These are phyloP conservation scores for Tribonema minus DNA, from an alignment of 108 stramenopile species.

Conservation along the genomic window DNA sequence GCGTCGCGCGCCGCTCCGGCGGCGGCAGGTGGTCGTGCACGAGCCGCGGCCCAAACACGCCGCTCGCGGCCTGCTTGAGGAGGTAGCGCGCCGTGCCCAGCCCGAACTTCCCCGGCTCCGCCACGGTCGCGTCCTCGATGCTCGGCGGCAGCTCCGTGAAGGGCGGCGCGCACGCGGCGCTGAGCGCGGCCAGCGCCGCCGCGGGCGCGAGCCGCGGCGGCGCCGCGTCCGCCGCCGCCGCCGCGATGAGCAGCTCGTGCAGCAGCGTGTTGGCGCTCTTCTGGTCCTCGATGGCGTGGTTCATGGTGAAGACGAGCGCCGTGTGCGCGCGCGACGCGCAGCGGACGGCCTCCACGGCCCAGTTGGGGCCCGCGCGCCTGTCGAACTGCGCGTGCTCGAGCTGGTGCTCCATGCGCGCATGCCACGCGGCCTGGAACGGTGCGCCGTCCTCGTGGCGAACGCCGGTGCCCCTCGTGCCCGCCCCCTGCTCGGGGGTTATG, in stretches of 20 bases:
- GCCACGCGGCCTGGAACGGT: conserved; percentile 19
- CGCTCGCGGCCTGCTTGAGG: too few relatives aligned
- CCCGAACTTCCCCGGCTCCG: too few relatives aligned
- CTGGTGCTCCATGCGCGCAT: conserved; percentile 18
- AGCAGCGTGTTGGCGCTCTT: conserved; percentile 41
- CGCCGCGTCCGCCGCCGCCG: not conserved
- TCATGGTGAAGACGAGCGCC: conserved; percentile 45
- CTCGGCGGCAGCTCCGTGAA: too few relatives aligned
- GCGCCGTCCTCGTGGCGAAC: not conserved
- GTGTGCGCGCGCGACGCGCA: not conserved
- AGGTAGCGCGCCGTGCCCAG: too few relatives aligned
- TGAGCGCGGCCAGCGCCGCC: too few relatives aligned
- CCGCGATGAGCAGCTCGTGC: conserved; percentile 25
- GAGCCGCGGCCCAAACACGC: too few relatives aligned
- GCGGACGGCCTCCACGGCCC: conserved; percentile 39
- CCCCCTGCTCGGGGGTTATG: conserved; percentile 5
- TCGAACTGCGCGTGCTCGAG: conserved; percentile 37
- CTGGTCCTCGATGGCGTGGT: conserved; percentile 49
- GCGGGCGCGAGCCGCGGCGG: too few relatives aligned
- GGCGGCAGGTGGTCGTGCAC: too few relatives aligned
- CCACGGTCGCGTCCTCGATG: too few relatives aligned
- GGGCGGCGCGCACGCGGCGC: too few relatives aligned
- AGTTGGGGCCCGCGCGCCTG: conserved; percentile 23
- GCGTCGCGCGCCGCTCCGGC: too few relatives aligned
- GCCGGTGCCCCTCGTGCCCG: not conserved